Base-by-base conservation (phyloP, 1,284 basidiomycete species). In the Laetiporus sulphureus region DNA sequence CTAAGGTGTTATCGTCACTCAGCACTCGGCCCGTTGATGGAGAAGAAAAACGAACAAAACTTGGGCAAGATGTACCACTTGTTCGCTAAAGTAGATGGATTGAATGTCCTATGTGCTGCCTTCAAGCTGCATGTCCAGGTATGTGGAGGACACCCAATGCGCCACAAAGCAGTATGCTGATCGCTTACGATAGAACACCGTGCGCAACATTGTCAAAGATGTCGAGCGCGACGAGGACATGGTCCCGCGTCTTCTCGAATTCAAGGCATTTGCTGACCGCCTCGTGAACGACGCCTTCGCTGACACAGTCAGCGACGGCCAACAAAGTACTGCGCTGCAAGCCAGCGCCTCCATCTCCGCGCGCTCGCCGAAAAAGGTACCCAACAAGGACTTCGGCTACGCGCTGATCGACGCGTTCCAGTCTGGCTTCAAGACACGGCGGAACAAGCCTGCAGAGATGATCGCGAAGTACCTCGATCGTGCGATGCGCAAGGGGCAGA, bases 361-460 rank as follows among this genome's bases (percentile, higher is more conserved):
- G 2, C 37, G 50, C 3, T n/a, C n/a, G n/a, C n/a, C n/a, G n/a
- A 63, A 56, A 2, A 63, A 59, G 42, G 58, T 56, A 12, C 62
- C 69, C 2, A 73, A 76, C 54, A 61, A 68, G 38, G 69, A 74
- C 3, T 83, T 83, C 52, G 47, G 63, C 5, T 80, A 83, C 44
- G 79, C 79, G 2, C 63, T 82, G n/a, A 65, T 64, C 1, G 83
- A 89, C 45, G 88, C 85, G 0, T 94, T 96, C 64, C 71, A 79
- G n/a, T 65, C 62, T 11, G 91, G 89, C 25, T 86, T 98, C 68
- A 87, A 85, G 56, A 73, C 76, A 19, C 75, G 93, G 18, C 79
- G 82, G 41, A 87, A 83, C 57, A 93, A 89, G 50, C 92, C 92
- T 4, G 94, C 95, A 0, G 94, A 97, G 64, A 84, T 94, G 76